Conservation (phyloP, 2,329 filamentous ascomycete species). For the Eutypa lata region DNA sequence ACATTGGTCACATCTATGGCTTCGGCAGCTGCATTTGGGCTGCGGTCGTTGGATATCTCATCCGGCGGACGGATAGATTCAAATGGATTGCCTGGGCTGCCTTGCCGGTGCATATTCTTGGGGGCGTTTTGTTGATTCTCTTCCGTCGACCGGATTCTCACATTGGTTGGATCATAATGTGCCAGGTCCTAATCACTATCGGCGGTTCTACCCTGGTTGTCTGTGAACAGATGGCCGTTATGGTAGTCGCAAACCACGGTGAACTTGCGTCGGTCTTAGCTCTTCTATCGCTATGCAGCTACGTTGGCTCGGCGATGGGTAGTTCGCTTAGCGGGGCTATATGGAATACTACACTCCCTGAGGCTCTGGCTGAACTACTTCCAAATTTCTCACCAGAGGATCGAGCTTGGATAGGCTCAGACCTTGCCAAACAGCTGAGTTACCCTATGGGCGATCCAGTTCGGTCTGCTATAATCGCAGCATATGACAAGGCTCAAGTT, state of each 20-base stretch:
- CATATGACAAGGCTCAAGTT: conserved; percentile 33
- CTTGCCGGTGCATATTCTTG: conserved; percentile 53
- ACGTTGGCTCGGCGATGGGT: conserved; percentile 36
- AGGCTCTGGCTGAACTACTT: conserved; percentile 23
- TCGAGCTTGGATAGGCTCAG: conserved; percentile 25
- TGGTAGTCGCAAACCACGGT: conserved; percentile 52
- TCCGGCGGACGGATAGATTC: conserved; percentile 44
- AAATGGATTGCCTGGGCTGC: conserved; percentile 43
- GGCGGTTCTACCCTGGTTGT: conserved; percentile 52
- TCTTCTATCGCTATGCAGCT: conserved; percentile 35
- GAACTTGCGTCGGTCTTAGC: conserved; percentile 49
- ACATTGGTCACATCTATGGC: conserved; percentile 46
- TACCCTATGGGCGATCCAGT: conserved; percentile 30
- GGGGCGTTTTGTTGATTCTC: conserved; percentile 51
- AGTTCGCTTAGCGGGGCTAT: conserved; percentile 43
- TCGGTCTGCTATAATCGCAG: conserved; percentile 30
- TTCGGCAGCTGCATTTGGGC: conserved; percentile 40
- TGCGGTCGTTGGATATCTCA: conserved; percentile 43
- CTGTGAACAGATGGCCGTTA: conserved; percentile 55
- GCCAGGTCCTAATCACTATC: conserved; percentile 54
- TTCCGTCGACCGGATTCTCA: conserved; percentile 46
- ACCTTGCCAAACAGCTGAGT: conserved; percentile 32
- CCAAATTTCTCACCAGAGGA: conserved; percentile 21
- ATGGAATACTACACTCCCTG: conserved; percentile 36
- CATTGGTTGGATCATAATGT: conserved; percentile 51